These are phyloP conservation scores for Amphirosellinia nigrospora DNA, from an alignment of 495 filamentous ascomycete genomes.

Conservation along the genomic window DNA sequence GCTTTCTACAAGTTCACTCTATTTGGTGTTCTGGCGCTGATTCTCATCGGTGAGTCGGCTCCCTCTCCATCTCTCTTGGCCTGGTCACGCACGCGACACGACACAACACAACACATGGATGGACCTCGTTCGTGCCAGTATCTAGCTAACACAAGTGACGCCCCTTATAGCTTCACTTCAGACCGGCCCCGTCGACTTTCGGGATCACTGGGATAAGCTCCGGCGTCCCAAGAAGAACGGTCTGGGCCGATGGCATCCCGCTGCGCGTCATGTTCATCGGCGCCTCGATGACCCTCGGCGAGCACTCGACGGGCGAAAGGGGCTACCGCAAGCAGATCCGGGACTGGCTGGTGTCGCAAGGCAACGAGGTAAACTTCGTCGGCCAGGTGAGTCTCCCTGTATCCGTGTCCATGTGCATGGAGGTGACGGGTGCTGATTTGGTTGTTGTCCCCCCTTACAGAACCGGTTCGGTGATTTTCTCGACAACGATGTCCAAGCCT, in stretches of 20 bases:
- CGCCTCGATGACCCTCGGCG: slow-evolving; percentile 64
- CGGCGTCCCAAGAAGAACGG: slow-evolving; percentile 21
- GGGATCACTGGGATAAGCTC: slow-evolving; percentile 26
- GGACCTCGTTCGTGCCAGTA: too few species aligned
- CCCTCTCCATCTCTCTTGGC: too few species aligned
- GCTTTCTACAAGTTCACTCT: slow-evolving; percentile 23
- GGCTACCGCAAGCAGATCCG: slow-evolving; percentile 59
- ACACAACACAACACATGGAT: too few species aligned
- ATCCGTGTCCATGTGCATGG: slow-evolving; percentile 10
- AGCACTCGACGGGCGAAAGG: slow-evolving; percentile 55
- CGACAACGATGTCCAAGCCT: slow-evolving; percentile 40
- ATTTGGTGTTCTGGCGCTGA: slow-evolving; percentile 18
- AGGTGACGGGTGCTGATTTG: slow-evolving; percentile 28
- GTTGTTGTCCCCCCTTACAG: slow-evolving; percentile 27
- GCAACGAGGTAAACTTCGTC: slow-evolving; percentile 42
- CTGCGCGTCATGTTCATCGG: slow-evolving; percentile 62
- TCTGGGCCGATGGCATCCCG: slow-evolving; percentile 38
- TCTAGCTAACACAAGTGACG: background rate
- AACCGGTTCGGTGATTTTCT: slow-evolving; percentile 42
- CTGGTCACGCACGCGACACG: slow-evolving; percentile 7
- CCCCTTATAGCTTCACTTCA: slow-evolving; percentile 21
- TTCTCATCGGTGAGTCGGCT: slow-evolving; percentile 20
- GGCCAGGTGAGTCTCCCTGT: slow-evolving; percentile 34
- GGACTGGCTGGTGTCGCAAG: slow-evolving; percentile 43
- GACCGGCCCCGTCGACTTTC: slow-evolving; percentile 27